A percentile compares a stretch with the other conserved stretches of the same genome.
phyloP scores from a whole-genome alignment of 768 basidiomycete genomes.

The Mycena sanguinolenta region DNA sequence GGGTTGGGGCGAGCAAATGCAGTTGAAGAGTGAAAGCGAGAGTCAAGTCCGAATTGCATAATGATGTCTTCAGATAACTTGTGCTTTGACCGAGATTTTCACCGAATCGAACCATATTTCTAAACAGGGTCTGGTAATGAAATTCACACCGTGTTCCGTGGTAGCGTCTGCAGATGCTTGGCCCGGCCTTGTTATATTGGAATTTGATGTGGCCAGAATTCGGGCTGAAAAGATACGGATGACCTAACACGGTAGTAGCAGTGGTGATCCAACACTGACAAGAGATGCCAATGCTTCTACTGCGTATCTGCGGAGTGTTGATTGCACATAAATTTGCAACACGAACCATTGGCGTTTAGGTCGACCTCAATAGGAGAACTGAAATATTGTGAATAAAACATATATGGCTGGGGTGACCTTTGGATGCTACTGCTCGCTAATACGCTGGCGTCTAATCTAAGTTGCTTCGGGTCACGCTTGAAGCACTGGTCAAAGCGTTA shows the following conservation, averaged over 20 bases:
- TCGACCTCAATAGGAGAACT: slow-evolving; percentile 98
- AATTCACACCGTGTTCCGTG: slow-evolving; percentile 83
- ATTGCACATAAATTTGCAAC: slow-evolving; percentile 28
- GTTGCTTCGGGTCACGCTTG: slow-evolving; percentile 93
- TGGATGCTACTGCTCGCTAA: slow-evolving; percentile 79
- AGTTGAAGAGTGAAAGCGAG: slow-evolving; percentile 11
- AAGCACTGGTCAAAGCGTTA: slow-evolving; percentile 97
- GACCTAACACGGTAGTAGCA: slow-evolving; percentile 8
- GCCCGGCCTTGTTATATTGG: slow-evolving; percentile 94
- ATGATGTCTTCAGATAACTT: slow-evolving; percentile 4
- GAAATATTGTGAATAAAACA: slow-evolving; percentile 7
- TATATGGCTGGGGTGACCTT: slow-evolving; percentile 57
- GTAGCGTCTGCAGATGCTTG: slow-evolving; percentile 92
- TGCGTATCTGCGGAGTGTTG: slow-evolving; percentile 70
- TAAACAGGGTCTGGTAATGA: slow-evolving; percentile 27
- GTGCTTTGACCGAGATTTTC: slow-evolving; percentile 4
- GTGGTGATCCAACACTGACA: slow-evolving; percentile 60
- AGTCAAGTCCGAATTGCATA: slow-evolving; percentile 25
- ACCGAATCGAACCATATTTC: neutral
- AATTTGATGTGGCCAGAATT: slow-evolving; percentile 97
- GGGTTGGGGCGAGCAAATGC: no score
- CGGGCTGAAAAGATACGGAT: slow-evolving; percentile 68
- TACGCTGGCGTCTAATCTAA: slow-evolving; percentile 86
- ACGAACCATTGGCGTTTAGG: slow-evolving; percentile 95
- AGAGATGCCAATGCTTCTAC: slow-evolving; percentile 97